A percentile compares a stretch with the other conserved stretches of the same genome.
These are phyloP conservation scores for Hyparrhenia diplandra DNA, from an alignment of 176 grass and related monocot species.

Conservation along the genomic window DNA sequence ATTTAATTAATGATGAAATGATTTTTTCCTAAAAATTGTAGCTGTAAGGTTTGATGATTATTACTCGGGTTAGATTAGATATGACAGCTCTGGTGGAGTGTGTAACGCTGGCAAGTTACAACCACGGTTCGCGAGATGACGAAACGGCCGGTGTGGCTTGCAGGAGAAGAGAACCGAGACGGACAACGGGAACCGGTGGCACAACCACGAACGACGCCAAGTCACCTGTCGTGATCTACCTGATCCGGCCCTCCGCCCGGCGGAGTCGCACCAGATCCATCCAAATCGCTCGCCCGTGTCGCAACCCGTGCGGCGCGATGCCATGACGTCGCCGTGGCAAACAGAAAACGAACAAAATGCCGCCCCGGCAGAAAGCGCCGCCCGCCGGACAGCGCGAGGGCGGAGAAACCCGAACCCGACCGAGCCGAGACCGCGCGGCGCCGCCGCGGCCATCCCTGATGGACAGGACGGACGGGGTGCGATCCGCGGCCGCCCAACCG, in stretches of 20 bases:
- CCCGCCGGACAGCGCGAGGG: background rate
- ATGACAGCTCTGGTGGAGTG: no score
- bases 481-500: background rate
- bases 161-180: no score
- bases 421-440: background rate
- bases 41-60: no score
- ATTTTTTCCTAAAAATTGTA: no score
- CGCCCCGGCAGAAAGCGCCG: background rate
- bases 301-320: background rate
- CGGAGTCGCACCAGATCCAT: background rate
- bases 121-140: no score
- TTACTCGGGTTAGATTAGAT: no score
- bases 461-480: background rate
- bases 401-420: slow-evolving; percentile 10
- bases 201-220: background rate
- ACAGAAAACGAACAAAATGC: background rate
- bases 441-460: background rate
- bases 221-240: background rate
- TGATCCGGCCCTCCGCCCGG: background rate
- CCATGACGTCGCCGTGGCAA: background rate
- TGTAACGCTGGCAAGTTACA: no score
- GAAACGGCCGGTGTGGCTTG: no score
- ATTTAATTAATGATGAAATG: no score
- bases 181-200: no score
- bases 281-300: no score